These are phyloP conservation scores for Cornus controversa DNA, from an alignment of 148 eudicot species.

Conservation along the genomic window DNA sequence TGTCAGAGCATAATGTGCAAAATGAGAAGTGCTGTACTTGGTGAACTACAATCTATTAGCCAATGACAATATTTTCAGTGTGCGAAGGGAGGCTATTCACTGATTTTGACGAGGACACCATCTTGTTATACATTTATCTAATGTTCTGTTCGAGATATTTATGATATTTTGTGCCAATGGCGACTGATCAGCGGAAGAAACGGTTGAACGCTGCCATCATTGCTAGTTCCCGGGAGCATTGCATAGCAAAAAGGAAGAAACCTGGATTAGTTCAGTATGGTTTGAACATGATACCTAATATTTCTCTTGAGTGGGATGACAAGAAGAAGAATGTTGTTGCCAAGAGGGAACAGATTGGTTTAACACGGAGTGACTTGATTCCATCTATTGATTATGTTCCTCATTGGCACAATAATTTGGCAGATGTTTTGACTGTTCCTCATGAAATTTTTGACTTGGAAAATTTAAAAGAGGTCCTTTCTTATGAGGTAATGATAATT, in stretches of 20 bases:
- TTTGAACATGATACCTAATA: constrained; percentile 42
- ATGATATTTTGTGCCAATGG: constrained; percentile 48
- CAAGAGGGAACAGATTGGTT: constrained; percentile 74
- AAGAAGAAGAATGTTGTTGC: constrained; percentile 65
- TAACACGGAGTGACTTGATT: constrained; percentile 58
- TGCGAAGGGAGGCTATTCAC: constrained; percentile 1
- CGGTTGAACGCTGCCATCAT: constrained; percentile 39
- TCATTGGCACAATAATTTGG: constrained; percentile 43
- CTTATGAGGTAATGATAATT: constrained; percentile 58
- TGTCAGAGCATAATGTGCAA: background rate
- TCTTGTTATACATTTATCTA: constrained; percentile 2
- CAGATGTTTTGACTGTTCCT: constrained; percentile 69
- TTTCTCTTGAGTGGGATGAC: constrained; percentile 87
- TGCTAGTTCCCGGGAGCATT: constrained; percentile 39
- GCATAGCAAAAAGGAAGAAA: constrained; percentile 59
- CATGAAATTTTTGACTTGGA: constrained; percentile 61
- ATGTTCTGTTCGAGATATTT: constrained; percentile 24
- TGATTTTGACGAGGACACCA: background rate
- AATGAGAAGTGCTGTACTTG: background rate
- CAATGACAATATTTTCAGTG: constrained; percentile 3
- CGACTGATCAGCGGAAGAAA: constrained; percentile 82
- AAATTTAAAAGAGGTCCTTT: constrained; percentile 58
- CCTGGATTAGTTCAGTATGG: constrained; percentile 32
- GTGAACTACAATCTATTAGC: background rate
- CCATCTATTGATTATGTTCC: constrained; percentile 39